These are phyloP conservation scores for Penicillium steckii DNA, from an alignment of 495 filamentous ascomycete genomes.

Conservation along the genomic window DNA sequence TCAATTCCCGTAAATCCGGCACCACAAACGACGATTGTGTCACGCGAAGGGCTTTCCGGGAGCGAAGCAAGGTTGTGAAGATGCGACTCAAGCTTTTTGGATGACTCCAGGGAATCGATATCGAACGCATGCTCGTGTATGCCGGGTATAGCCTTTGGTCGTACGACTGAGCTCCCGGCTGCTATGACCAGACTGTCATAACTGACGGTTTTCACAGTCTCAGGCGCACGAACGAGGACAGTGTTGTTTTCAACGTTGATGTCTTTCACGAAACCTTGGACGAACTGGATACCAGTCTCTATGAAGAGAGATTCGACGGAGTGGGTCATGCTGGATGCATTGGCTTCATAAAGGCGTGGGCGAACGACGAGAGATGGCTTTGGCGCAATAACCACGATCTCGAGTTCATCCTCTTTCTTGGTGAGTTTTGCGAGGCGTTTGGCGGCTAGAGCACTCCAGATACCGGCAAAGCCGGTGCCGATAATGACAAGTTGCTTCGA, in stretches of 20 bases:
- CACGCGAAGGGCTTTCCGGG: conserved; percentile 6
- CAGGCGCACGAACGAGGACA: conserved; percentile 13
- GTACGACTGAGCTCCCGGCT: conserved; percentile 30
- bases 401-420: conserved; percentile 13
- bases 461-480: conserved; percentile 35
- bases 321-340: conserved; percentile 19
- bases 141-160: conserved; percentile 22
- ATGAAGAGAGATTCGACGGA: conserved; percentile 24
- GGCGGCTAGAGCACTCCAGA: conserved; percentile 35
- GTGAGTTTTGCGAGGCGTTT: conserved; percentile 24
- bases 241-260: conserved; percentile 20
- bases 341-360: conserved; percentile 34
- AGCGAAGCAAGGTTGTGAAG: conserved; percentile 12
- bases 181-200: conserved; percentile 36
- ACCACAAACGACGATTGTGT: conserved; percentile 21
- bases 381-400: conserved; percentile 31
- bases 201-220: conserved; percentile 7
- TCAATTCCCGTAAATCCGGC: conserved; percentile 28
- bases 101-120: conserved; percentile 23
- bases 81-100: conserved; percentile 17
- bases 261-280: conserved; percentile 21
- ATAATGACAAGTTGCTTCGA: conserved; percentile 23
- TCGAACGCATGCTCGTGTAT: conserved; percentile 28
- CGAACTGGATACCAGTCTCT: conserved; percentile 19
- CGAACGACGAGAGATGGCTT: conserved; percentile 27